phyloP scores from a whole-genome alignment of 2,329 filamentous ascomycete genomes.

The Beauveria sp. region DNA sequence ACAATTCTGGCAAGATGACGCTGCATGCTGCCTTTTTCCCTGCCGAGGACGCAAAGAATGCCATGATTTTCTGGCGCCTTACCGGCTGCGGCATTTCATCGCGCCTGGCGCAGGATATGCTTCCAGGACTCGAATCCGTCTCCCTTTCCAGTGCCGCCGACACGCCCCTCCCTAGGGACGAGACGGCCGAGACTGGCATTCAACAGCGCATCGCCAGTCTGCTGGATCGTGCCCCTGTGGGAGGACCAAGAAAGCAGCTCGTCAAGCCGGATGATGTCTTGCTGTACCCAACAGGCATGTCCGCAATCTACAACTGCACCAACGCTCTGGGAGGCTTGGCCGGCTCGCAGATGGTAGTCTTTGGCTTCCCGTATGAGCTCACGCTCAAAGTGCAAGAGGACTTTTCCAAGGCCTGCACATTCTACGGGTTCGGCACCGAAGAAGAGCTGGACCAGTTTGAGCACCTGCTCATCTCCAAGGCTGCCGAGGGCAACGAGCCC shows the following conservation, averaged over 20 bases:
- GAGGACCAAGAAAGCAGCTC: slow-evolving; percentile 17
- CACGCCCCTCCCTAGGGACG: background rate
- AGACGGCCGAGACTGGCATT: background rate
- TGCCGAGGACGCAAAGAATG: background rate
- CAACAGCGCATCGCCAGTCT: background rate
- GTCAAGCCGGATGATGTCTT: slow-evolving; percentile 35
- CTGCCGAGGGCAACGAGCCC: slow-evolving; percentile 35
- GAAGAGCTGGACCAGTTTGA: slow-evolving; percentile 37
- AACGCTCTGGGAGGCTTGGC: slow-evolving; percentile 26
- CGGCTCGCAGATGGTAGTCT: slow-evolving; percentile 28
- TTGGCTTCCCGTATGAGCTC: slow-evolving; percentile 44
- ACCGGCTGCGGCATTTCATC: background rate
- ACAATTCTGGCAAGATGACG: background rate
- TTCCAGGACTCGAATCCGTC: background rate
- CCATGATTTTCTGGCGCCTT: background rate
- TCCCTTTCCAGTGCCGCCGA: background rate
- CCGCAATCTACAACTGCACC: slow-evolving; percentile 37
- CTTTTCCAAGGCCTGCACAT: slow-evolving; percentile 34
- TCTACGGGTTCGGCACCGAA: slow-evolving; percentile 37
- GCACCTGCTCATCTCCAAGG: slow-evolving; percentile 33
- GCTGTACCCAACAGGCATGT: slow-evolving; percentile 49
- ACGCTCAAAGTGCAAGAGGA: slow-evolving; percentile 42
- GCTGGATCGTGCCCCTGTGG: background rate
- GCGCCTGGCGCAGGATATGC: background rate
- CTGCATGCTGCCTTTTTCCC: background rate